These are phyloP conservation scores for Metschnikowia peoriensis DNA, from an alignment of 805 yeast genomes.

Conservation along the genomic window DNA sequence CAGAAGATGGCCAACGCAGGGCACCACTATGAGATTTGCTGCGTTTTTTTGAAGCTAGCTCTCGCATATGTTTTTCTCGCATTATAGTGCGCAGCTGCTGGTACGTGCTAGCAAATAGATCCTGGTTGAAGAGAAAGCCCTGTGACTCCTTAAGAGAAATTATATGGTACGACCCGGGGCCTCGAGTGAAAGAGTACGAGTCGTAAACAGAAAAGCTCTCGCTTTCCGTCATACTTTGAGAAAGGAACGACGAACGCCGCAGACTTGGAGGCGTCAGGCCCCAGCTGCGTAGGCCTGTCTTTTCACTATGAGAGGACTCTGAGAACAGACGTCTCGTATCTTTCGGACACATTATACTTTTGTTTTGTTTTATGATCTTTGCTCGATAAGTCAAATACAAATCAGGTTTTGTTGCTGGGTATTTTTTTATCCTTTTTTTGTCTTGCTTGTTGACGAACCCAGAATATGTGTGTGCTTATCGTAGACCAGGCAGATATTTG, in stretches of 20 bases:
- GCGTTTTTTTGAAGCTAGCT: constrained; percentile 7
- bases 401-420: not conserved
- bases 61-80: constrained; percentile 31
- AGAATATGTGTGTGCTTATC: not conserved
- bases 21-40: constrained; percentile 14
- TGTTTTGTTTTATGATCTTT: not conserved
- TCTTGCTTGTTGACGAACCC: not conserved
- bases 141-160: constrained; percentile 60
- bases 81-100: constrained; percentile 50
- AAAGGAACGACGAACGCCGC: constrained; percentile 43
- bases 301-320: not conserved
- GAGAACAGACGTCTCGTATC: not conserved
- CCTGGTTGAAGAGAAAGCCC: constrained; percentile 77
- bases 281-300: not conserved
- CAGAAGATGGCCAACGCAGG: not conserved
- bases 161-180: constrained; percentile 28
- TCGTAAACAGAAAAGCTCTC: constrained; percentile 58
- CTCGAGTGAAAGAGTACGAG: constrained; percentile 31
- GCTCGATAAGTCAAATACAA: not conserved
- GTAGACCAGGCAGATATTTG: not conserved
- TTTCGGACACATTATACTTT: not conserved
- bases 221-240: constrained; percentile 54
- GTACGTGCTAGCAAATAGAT: constrained; percentile 67
- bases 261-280: constrained; percentile 16
- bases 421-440: no score